Conservation (phyloP, 305 asterid genomes). For the Rubia peregrina region DNA sequence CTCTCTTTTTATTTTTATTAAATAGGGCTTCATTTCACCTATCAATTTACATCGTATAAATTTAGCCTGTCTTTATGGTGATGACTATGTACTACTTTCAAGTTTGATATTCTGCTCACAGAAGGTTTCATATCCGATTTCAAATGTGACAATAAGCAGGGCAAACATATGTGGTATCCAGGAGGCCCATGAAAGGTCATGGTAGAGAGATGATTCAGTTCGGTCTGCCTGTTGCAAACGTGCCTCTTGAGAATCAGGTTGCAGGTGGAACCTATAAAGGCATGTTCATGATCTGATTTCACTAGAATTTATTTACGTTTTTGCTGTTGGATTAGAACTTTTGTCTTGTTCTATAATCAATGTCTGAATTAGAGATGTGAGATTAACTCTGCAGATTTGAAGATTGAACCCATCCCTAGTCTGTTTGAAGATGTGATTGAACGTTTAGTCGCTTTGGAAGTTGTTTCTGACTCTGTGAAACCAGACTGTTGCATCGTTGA, state of each 20-base stretch:
- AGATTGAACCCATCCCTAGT: slow-evolving; percentile 68
- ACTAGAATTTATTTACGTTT: slow-evolving; percentile 9
- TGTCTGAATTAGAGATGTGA: slow-evolving; percentile 18
- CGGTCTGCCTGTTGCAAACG: slow-evolving; percentile 59
- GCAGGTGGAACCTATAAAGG: slow-evolving; percentile 24
- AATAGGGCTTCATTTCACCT: background rate
- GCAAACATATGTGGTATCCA: slow-evolving; percentile 54
- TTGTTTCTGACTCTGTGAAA: slow-evolving; percentile 45
- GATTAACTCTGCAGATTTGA: slow-evolving; percentile 48
- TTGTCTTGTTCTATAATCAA: slow-evolving; percentile 15
- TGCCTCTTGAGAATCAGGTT: slow-evolving; percentile 51
- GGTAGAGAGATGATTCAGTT: slow-evolving; percentile 92
- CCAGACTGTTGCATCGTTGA: slow-evolving; percentile 79
- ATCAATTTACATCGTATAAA: background rate
- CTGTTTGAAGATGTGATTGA: slow-evolving; percentile 59
- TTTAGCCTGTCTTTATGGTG: slow-evolving; percentile 2
- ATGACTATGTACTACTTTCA: background rate
- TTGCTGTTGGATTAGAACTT: slow-evolving; percentile 3
- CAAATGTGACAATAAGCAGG: slow-evolving; percentile 45
- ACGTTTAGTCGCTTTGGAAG: slow-evolving; percentile 40
- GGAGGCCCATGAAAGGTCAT: slow-evolving; percentile 79
- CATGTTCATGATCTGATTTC: slow-evolving; percentile 19
- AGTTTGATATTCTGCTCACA: slow-evolving; percentile 9
- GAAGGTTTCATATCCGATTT: slow-evolving; percentile 20
- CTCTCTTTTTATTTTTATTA: background rate